A percentile compares a stretch with the other conserved stretches of the same genome.
Evolutionary conservation across 202 grass and related monocot species (phyloP).

Genomic region (Musa balbisiana): DNA sequence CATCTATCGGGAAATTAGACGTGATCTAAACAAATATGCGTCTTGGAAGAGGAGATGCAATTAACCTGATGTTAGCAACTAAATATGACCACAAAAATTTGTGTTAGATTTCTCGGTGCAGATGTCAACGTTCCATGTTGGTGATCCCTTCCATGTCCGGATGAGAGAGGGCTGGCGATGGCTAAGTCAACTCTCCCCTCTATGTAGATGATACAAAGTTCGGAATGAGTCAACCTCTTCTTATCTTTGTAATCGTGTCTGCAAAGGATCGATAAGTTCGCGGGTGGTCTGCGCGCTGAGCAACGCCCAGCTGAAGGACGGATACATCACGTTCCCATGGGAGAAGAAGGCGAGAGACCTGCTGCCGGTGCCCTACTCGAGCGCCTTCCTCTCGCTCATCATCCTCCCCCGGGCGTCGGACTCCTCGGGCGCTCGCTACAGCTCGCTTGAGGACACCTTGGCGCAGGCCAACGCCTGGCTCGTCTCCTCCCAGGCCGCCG

Average conservation of each 20-base stretch:
- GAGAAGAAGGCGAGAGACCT: constrained; percentile 7
- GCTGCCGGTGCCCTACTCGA: background rate
- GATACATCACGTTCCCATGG: background rate
- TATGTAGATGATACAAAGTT: background rate
- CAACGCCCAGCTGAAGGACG: background rate
- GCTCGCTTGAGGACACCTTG: constrained; percentile 1
- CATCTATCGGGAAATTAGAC: too few relatives aligned
- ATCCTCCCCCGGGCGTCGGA: background rate
- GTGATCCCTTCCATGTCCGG: too few relatives aligned
- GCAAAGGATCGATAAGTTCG: constrained; percentile 1
- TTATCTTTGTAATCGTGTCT: background rate
- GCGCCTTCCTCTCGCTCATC: background rate
- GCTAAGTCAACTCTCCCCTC: background rate
- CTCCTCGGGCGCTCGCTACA: background rate
- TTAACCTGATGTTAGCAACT: too few relatives aligned
- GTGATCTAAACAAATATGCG: too few relatives aligned
- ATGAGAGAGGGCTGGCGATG: too few relatives aligned
- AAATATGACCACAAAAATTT: too few relatives aligned
- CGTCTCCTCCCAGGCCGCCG: background rate
- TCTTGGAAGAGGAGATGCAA: too few relatives aligned
- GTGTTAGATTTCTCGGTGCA: too few relatives aligned
- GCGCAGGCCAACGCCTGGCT: constrained; percentile 2
- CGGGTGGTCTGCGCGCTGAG: constrained; percentile 3
- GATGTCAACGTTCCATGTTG: too few relatives aligned
- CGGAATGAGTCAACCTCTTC: background rate